These are phyloP conservation scores for Penicillium italicum DNA, from an alignment of 2,329 filamentous ascomycete genomes.

Conservation along the genomic window DNA sequence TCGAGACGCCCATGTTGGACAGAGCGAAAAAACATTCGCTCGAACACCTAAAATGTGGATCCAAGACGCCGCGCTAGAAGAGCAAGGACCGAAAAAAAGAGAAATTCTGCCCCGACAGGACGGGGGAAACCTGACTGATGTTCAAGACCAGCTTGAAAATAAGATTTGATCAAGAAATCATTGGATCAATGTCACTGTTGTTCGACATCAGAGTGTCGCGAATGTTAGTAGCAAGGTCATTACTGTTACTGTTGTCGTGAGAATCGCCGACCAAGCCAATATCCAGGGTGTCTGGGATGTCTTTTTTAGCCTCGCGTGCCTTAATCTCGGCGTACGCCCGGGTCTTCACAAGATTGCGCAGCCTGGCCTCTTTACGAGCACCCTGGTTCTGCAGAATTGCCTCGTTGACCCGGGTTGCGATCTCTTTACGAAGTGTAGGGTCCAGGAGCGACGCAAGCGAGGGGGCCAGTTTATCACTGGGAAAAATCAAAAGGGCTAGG, in stretches of 20 bases:
- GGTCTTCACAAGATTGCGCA: conserved; percentile 75
- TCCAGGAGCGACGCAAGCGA: conserved; percentile 73
- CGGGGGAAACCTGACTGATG: neutral
- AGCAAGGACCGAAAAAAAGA: conserved; percentile 1
- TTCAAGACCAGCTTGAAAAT: neutral
- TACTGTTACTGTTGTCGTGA: conserved; percentile 22
- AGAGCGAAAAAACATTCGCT: neutral
- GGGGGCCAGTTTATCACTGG: conserved; percentile 72
- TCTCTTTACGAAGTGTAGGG: conserved; percentile 71
- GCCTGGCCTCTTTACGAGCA: conserved; percentile 71
- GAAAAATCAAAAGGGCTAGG: conserved; percentile 87
- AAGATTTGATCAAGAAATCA: conserved; percentile 34
- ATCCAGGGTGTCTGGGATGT: conserved; percentile 45
- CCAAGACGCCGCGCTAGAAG: conserved; percentile 26
- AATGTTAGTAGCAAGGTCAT: conserved; percentile 21
- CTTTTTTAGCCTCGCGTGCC: conserved; percentile 46
- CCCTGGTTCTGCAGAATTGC: conserved; percentile 75
- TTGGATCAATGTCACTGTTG: conserved; percentile 40
- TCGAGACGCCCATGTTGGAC: neutral
- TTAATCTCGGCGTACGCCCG: conserved; percentile 76
- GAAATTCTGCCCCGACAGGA: neutral
- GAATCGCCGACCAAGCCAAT: conserved; percentile 41
- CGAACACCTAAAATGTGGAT: conserved; percentile 4
- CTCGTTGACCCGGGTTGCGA: conserved; percentile 86
- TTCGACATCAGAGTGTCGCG: conserved; percentile 43